phyloP scores from a whole-genome alignment of 106 monocot genomes.

The Allium cepa region DNA sequence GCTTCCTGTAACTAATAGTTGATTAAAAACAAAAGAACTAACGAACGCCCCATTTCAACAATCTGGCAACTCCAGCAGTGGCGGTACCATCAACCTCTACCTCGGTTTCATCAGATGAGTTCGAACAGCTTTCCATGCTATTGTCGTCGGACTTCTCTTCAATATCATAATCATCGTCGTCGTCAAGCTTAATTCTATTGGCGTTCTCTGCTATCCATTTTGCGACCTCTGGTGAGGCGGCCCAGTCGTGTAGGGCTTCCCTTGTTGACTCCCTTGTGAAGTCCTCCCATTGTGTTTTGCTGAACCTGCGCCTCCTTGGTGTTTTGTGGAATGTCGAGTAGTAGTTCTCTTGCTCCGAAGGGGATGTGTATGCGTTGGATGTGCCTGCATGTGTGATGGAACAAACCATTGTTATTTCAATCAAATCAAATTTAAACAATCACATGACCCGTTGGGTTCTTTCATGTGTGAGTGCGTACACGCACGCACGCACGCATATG shows the following conservation, averaged over 20 bases:
- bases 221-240: slow-evolving; percentile 62
- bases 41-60: too few species aligned
- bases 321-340: slow-evolving; percentile 77
- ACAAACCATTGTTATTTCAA: too few species aligned
- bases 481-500: too few species aligned
- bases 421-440: too few species aligned
- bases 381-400: neutral
- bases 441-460: too few species aligned
- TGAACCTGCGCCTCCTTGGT: slow-evolving; percentile 34
- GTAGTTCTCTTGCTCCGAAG: slow-evolving; percentile 29
- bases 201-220: slow-evolving; percentile 84
- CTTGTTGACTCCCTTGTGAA: slow-evolving; percentile 69
- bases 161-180: slow-evolving; percentile 24
- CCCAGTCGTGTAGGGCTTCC: slow-evolving; percentile 59
- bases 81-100: slow-evolving; percentile 19
- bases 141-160: too few species aligned
- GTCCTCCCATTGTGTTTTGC: slow-evolving; percentile 80
- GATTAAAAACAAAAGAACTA: too few species aligned
- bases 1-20: too few species aligned
- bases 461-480: too few species aligned
- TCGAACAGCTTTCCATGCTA: slow-evolving; percentile 48
- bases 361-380: slow-evolving; percentile 2
- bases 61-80: too few species aligned
- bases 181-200: slow-evolving; percentile 46
- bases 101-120: slow-evolving; percentile 65